Base-by-base conservation (phyloP, 345 rosid genomes). In the Syzygium oleosum region DNA sequence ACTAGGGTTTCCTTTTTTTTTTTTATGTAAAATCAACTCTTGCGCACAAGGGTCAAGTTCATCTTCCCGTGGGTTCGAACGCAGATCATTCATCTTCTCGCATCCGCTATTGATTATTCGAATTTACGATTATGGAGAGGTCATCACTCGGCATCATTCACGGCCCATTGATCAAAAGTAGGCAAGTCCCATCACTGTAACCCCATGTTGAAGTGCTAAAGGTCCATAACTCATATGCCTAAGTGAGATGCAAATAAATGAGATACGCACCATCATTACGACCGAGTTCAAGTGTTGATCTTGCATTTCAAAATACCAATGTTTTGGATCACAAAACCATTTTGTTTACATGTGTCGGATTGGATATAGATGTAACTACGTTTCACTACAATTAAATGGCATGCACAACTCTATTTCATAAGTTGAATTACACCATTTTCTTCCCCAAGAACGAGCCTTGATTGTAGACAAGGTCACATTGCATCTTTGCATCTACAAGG, bases 271-370 rank as follows among this genome's bases (percentile, higher is more conserved):
- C 23, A 9, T 65, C 12, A 16, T 8, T 65, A 22, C 22, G 5
- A 7, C 15, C 0, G 2, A 29, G 22, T 65, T 31, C 19, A 1
- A 38, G 12, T 3, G 2, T 65, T 17, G 43, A 31, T 65, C 43
- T 65, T 31, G 23, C 22, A 65, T 19, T 65, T 65, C 0, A 9
- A 0, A 65, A 15, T 29, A 63, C 29, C 10, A 63, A 65, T 31
- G 17, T 16, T 0, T 65, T 16, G 17, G 12, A 65, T 65, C 22
- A 65, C 22, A 65, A 15, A 29, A 29, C 19, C 78, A 29, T 65
- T 65, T 65, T 17, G 0, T 8, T 31, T 65, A 34, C 5, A 15
- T 4, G 9, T n/a, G 19, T n/a, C 0, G n/a, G 0, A 61, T 13
- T 1, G 38, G n/a, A 61, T 61, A 9, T 61, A 61, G 17, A 61